These are phyloP conservation scores for Rubia peregrina DNA, from an alignment of 305 asterid species.

Conservation along the genomic window DNA sequence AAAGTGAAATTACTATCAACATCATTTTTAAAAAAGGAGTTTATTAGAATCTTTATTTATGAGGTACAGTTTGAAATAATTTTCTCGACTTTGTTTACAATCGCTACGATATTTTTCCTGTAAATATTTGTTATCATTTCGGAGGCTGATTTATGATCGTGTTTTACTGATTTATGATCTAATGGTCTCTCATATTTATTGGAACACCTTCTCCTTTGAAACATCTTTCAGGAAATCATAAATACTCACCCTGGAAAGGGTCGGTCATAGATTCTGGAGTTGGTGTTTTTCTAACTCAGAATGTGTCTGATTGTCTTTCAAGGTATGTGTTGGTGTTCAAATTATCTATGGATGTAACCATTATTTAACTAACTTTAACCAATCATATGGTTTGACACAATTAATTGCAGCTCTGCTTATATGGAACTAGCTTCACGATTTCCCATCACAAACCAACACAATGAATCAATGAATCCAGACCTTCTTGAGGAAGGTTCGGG, in stretches of 20 bases:
- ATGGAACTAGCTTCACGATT: slow-evolving; percentile 41
- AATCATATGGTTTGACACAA: background rate
- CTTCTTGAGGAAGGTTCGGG: no score
- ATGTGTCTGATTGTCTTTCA: slow-evolving; percentile 51
- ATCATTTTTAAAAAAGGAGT: no score
- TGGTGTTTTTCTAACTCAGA: slow-evolving; percentile 67
- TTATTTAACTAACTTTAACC: background rate
- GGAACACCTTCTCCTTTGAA: background rate
- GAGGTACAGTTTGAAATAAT: no score
- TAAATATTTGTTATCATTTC: no score
- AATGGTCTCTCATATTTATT: background rate
- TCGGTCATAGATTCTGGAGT: slow-evolving; percentile 60
- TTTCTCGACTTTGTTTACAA: no score
- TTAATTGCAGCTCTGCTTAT: slow-evolving; percentile 40
- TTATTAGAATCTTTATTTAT: no score
- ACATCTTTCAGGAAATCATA: slow-evolving; percentile 34
- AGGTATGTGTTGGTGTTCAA: slow-evolving; percentile 31
- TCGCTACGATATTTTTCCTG: no score
- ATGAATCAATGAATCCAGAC: no score
- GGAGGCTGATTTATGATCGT: background rate
- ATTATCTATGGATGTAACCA: background rate
- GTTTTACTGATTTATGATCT: background rate
- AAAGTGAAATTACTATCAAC: no score
- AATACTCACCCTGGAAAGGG: slow-evolving; percentile 59
- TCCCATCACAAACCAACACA: slow-evolving; percentile 21